Evolutionary conservation across 2,329 filamentous ascomycete genomes (phyloP), one percentile per base, ranked within the genome.

Genomic region (Parasarocladium wereldwijsianum): DNA sequence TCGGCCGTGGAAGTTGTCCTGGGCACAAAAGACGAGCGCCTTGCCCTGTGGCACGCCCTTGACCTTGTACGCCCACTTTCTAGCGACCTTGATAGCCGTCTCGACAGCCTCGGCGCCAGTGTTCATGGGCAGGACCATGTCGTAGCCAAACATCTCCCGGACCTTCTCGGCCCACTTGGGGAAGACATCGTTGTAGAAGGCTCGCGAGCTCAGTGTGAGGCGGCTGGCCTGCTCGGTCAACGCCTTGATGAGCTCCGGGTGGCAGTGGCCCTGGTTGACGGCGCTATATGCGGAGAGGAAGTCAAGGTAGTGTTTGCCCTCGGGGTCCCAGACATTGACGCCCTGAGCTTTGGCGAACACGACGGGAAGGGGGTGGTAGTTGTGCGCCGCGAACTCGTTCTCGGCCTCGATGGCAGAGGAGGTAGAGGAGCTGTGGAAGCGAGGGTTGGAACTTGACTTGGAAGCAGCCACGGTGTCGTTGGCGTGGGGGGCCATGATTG

Each of bases 101-200:
- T 96, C 87, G 20, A 93, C 85, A 7, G 87, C 87, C 59, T 96
- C 87, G 14, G 87, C 87, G 35, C 87, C 87, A 2, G 87, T 96
- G 64, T 94, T 94, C 86, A 96, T 94, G 40, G 87, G 87, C 53
- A 96, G 59, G 19, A 93, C 84, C 87, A 94, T 94, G 56, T 96
- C 87, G 52, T 92, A 96, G 37, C 84, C 85, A 52, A 94, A 93
- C 50, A 82, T 76, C 41, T 72, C 59, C 43, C 82, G 86, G 39
- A 93, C 77, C 58, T 90, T 93, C 58, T 93, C 78, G 6, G 87
- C 87, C 66, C 93, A 96, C 40, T 79, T 76, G 34, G 87, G 87
- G 60, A 96, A 96, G 38, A 96, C 90, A 62, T 96, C 87, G 53
- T 96, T 98, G 68, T 96, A 78, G 62, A 96, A 98, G 30, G 90